Evolutionary conservation across 2,329 filamentous ascomycete genomes (phyloP), one percentile per base, ranked within the genome.

Genomic region (Didymella exigua): DNA sequence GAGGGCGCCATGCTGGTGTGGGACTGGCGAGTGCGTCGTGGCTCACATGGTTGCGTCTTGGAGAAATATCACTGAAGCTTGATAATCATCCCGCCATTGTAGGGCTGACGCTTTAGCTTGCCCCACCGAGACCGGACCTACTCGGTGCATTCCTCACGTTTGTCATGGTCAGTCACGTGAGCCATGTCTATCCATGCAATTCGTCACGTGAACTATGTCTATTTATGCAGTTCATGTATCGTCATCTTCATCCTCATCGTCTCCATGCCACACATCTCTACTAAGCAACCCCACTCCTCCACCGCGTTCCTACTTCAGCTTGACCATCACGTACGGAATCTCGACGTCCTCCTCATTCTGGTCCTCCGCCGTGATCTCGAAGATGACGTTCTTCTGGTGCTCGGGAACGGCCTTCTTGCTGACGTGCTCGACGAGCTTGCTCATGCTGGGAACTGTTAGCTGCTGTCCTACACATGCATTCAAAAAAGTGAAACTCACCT

Each of bases 251-350:
- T 50, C 40, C 23, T 49, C 4, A 13, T 41, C 7, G 23, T 40
- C 7, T 23, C 21, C 23, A 16, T 30, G 18, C 33, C 33, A 24
- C 9, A 5, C 21, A 34, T 31, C 8, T 18, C 13, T 27, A 16
- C 2, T 24, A 2, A 38, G 16, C 13, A 18, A 24, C 3, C 18
- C 19, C 13, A 2, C 26, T 10, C 6, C 19, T 23, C 24, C 26
- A 2, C 13, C 13, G 29, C 29, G 18, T 19, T 9, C 11, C 52
- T 55, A 55, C 46, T 55, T 55, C 55, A 92, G 79, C 80, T 88
- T 93, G 62, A 96, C 86, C 86, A 93, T 96, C 69, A 98, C 91
- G 75, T 96, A 98, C 4, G 95, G 95, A 63, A 98, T 89, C 78
- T 99, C 95, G 1, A 98, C 93, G 74, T 99, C 95, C 78, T 98